phyloP scores from a whole-genome alignment of 257 asterid genomes.

The Rubia yunnanensis region DNA sequence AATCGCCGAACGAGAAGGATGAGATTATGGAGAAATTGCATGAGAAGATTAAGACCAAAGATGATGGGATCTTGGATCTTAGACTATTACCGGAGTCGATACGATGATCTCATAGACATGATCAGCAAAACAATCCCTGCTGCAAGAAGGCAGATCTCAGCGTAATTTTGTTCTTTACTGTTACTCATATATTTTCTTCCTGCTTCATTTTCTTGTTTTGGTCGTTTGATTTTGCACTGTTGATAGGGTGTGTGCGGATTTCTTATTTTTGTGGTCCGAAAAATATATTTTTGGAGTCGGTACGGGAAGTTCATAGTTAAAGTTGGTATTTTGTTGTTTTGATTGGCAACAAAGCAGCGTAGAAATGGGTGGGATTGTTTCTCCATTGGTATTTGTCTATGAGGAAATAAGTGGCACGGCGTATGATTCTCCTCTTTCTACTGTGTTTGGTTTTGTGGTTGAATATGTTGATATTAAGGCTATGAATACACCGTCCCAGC shows the following conservation, averaged over 20 bases:
- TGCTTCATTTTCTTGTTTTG: background rate
- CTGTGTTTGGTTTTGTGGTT: too few relatives aligned
- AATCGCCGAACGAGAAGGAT: constrained; percentile 33
- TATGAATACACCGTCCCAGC: too few relatives aligned
- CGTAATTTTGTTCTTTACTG: constrained; percentile 18
- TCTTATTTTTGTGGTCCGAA: background rate
- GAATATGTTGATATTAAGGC: too few relatives aligned
- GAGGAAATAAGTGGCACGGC: background rate
- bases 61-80: constrained; percentile 44
- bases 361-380: constrained; percentile 10
- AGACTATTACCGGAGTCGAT: constrained; percentile 66
- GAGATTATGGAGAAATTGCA: constrained; percentile 35
- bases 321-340: constrained; percentile 4
- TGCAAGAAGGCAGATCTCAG: constrained; percentile 35
- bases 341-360: constrained; percentile 16
- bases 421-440: background rate
- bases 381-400: background rate
- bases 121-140: constrained; percentile 28
- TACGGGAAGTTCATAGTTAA: background rate
- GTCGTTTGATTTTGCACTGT: background rate
- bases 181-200: background rate
- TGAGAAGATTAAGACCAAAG: constrained; percentile 43
- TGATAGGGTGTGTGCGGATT: background rate
- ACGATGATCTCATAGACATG: constrained; percentile 51
- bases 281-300: background rate